Evolutionary conservation across 176 grass and related monocot species (phyloP).

Genomic region (Dactylis glomerata): DNA sequence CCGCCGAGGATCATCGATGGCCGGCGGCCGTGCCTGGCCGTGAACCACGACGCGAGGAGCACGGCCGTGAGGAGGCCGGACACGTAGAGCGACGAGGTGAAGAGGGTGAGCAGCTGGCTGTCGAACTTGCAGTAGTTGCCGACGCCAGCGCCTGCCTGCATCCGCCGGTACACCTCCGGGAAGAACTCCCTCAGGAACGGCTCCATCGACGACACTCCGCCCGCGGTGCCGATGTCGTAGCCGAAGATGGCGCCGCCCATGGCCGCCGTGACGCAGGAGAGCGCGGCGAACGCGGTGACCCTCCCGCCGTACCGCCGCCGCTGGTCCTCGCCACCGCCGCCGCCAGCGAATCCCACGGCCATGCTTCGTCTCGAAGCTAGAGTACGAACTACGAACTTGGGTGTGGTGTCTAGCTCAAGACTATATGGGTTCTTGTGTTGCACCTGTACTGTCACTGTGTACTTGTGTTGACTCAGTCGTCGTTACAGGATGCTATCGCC

Average conservation of each 20-base stretch:
- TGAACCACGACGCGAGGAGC: slow-evolving; percentile 51
- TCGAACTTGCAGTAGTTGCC: slow-evolving; percentile 80
- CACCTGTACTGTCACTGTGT: not conserved
- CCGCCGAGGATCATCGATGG: slow-evolving; percentile 62
- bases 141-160: slow-evolving; percentile 9
- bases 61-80: slow-evolving; percentile 41
- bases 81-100: slow-evolving; percentile 73
- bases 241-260: slow-evolving; percentile 67
- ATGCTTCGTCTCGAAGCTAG: not conserved
- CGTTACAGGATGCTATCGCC: not conserved
- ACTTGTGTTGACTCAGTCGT: not conserved
- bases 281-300: slow-evolving; percentile 50
- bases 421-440: not conserved
- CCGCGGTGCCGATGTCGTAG: slow-evolving; percentile 49
- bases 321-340: not conserved
- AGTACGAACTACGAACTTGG: not conserved
- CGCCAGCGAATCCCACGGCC: not conserved
- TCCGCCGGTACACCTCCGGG: slow-evolving; percentile 36
- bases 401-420: not conserved
- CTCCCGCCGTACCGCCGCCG: slow-evolving; percentile 14
- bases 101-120: slow-evolving; percentile 62
- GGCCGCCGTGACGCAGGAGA: slow-evolving; percentile 54
- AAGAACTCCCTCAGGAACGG: slow-evolving; percentile 59
- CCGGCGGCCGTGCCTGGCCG: slow-evolving; percentile 30
- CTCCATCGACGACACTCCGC: slow-evolving; percentile 67